Evolutionary conservation across 208 protist species (phyloP).

Genomic region (Acanthamoeba quina): DNA sequence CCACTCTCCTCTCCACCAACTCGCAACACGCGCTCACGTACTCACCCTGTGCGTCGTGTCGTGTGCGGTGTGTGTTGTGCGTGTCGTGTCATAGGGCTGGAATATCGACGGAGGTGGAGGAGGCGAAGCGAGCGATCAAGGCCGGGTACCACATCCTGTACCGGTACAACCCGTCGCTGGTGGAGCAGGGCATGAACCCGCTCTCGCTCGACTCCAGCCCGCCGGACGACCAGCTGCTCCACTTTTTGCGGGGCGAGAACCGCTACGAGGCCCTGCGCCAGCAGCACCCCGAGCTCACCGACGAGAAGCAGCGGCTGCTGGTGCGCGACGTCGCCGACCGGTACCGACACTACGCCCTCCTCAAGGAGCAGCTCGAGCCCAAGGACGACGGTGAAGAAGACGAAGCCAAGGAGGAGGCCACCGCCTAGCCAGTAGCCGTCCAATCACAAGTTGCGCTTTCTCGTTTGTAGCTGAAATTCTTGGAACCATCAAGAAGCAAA

Average conservation of each 20-base stretch:
- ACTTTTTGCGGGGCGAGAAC: slow-evolving; percentile 79
- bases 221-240: slow-evolving; percentile 76
- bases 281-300: slow-evolving; percentile 1
- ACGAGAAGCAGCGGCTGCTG: background rate
- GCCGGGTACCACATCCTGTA: slow-evolving; percentile 52
- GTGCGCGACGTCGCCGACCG: slow-evolving; percentile 13
- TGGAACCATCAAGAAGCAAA: too few species aligned
- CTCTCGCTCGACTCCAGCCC: slow-evolving; percentile 80
- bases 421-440: too few species aligned
- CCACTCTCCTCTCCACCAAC: background rate
- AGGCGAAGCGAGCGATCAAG: slow-evolving; percentile 41
- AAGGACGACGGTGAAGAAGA: background rate
- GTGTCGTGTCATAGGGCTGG: background rate
- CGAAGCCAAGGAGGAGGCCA: background rate
- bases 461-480: too few species aligned
- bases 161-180: slow-evolving; percentile 1
- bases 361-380: slow-evolving; percentile 6
- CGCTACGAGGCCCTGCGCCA: slow-evolving; percentile 74
- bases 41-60: background rate
- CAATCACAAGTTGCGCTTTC: too few species aligned
- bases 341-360: slow-evolving; percentile 1
- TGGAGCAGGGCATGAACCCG: slow-evolving; percentile 77
- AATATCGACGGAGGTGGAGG: background rate
- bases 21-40: too few species aligned
- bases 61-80: background rate